Percentiles rank a stretch among this genome's conserved stretches.
phyloP scores from a whole-genome alignment of 352 stramenopile species.

The Nothophytophthora sp. region DNA sequence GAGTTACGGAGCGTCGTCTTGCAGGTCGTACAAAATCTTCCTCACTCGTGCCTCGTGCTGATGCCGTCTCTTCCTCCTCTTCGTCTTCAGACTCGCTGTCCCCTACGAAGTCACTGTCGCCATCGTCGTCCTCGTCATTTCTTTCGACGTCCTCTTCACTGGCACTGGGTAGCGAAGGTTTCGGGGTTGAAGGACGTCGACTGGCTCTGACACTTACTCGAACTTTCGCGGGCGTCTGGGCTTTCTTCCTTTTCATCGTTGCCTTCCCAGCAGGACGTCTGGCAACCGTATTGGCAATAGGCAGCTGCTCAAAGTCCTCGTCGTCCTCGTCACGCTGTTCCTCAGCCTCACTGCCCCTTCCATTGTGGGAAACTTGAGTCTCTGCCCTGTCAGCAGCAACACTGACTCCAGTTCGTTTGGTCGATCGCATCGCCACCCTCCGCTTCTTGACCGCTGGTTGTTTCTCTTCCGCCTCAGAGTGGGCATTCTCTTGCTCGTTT shows the following conservation, averaged over 20 bases:
- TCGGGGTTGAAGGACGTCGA: constrained; percentile 5
- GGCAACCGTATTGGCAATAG: constrained; percentile 1
- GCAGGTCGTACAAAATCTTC: neutral
- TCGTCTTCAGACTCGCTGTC: constrained; percentile 39
- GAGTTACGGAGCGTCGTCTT: constrained; percentile 8
- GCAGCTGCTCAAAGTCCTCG: constrained; percentile 13
- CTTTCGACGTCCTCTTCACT: constrained; percentile 20
- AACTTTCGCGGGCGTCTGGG: neutral
- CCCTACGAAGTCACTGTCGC: constrained; percentile 53
- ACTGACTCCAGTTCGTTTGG: neutral
- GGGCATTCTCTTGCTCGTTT: neutral
- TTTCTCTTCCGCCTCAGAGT: neutral
- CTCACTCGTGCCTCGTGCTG: constrained; percentile 11
- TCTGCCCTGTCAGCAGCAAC: too few relatives aligned
- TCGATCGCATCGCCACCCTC: neutral
- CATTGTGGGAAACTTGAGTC: too few relatives aligned
- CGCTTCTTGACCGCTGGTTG: neutral
- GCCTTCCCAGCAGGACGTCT: constrained; percentile 28
- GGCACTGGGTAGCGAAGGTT: constrained; percentile 5
- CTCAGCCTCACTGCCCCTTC: too few relatives aligned
- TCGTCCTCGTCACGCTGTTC: constrained; percentile 8
- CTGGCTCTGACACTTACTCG: constrained; percentile 7
- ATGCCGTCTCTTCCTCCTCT: constrained; percentile 21
- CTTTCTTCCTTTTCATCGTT: constrained; percentile 32
- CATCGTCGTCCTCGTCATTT: constrained; percentile 37